Conservation (phyloP, 257 asterid genomes). For the Salvia rosmarinus region DNA sequence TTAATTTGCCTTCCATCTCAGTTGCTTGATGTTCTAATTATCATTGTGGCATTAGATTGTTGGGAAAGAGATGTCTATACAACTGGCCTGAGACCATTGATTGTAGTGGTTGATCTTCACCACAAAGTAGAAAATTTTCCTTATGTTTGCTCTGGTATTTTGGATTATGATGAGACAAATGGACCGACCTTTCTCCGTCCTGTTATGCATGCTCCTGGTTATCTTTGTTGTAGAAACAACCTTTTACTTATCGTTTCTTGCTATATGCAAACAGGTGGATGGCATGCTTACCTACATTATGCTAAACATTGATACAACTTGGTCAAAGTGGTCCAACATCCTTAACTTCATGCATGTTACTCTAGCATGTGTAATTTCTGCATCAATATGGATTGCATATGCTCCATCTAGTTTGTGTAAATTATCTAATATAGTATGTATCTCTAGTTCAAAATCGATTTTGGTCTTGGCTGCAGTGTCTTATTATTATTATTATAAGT, state of each 20-base stretch:
- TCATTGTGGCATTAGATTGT: neutral
- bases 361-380: neutral
- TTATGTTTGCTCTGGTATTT: neutral
- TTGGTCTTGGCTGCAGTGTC: neutral
- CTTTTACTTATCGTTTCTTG: neutral
- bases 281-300: neutral
- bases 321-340: slow-evolving; percentile 28
- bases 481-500: neutral
- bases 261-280: neutral
- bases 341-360: slow-evolving; percentile 12
- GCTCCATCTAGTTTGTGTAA: neutral
- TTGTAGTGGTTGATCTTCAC: neutral
- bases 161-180: slow-evolving; percentile 1
- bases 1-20: neutral
- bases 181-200: neutral
- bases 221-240: neutral
- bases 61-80: neutral
- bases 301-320: slow-evolving; percentile 17
- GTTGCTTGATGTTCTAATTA: neutral
- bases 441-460: neutral
- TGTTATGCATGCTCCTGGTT: neutral
- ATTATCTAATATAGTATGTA: neutral
- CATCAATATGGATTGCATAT: slow-evolving; percentile 11
- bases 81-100: neutral
- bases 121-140: neutral